Evolutionary conservation across 2,329 filamentous ascomycete genomes (phyloP).

Genomic region (Blastomyces gilchristii): DNA sequence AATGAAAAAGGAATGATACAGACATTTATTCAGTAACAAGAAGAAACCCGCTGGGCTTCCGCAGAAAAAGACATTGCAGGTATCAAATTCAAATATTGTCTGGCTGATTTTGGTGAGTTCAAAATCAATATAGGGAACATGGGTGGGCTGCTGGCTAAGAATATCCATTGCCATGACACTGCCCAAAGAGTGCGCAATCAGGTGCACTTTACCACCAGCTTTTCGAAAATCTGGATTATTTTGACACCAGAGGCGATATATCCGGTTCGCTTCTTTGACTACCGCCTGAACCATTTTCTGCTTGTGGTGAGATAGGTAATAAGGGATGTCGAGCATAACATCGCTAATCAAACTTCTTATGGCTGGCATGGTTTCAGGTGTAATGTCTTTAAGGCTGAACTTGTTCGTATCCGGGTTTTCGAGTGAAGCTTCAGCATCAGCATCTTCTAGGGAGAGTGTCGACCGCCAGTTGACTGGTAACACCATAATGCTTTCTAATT

Average conservation of each 20-base stretch:
- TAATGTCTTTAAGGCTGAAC: conserved; percentile 75
- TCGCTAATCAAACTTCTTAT: conserved; percentile 92
- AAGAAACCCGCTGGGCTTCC: conserved; percentile 93
- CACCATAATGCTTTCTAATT: conserved; percentile 86
- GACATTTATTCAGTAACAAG: conserved; percentile 63
- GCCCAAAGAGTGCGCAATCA: conserved; percentile 87
- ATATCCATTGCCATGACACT: conserved; percentile 93
- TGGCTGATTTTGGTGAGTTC: conserved; percentile 32
- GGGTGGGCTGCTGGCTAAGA: conserved; percentile 76
- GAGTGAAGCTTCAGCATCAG: conserved; percentile 47
- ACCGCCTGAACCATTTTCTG: conserved; percentile 87
- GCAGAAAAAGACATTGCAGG: conserved; percentile 75
- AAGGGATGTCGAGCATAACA: conserved; percentile 96
- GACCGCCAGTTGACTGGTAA: conserved; percentile 92
- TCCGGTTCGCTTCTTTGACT: conserved; percentile 80
- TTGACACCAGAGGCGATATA: conserved; percentile 89
- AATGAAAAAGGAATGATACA: conserved; percentile 1
- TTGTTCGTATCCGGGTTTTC: conserved; percentile 50
- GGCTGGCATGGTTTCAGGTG: conserved; percentile 77
- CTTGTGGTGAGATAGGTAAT: conserved; percentile 94
- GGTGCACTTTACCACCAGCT: conserved; percentile 75
- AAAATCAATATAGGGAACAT: conserved; percentile 43
- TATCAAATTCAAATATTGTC: conserved; percentile 79
- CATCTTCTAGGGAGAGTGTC: conserved; percentile 76
- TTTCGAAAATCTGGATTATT: conserved; percentile 83